phyloP scores from a whole-genome alignment of 352 stramenopile species.

The Phytophthora cactorum region DNA sequence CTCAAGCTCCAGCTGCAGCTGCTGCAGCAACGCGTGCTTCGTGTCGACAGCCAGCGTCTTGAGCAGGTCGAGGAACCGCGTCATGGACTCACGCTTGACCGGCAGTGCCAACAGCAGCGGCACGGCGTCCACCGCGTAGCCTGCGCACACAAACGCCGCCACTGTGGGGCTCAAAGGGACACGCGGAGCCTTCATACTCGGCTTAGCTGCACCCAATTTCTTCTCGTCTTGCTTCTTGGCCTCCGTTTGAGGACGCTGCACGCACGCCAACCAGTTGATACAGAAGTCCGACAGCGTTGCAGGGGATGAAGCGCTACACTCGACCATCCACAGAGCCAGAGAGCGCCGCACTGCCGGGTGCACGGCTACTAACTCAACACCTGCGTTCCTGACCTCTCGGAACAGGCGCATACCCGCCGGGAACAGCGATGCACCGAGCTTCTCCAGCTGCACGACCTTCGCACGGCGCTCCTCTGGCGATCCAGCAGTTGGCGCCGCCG shows the following conservation, averaged over 20 bases:
- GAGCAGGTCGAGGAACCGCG: slow-evolving; percentile 32
- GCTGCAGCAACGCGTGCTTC: slow-evolving; percentile 33
- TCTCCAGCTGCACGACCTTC: slow-evolving; percentile 28
- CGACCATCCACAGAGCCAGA: slow-evolving; percentile 26
- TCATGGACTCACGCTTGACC: slow-evolving; percentile 23
- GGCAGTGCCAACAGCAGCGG: slow-evolving; percentile 29
- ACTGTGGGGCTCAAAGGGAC: slow-evolving; percentile 29
- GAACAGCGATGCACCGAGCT: slow-evolving; percentile 29
- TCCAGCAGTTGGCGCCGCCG: slow-evolving; percentile 21
- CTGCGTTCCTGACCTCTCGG: slow-evolving; percentile 21
- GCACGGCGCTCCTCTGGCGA: slow-evolving; percentile 23
- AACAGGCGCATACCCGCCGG: slow-evolving; percentile 18
- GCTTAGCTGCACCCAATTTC: background rate
- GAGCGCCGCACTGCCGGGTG: slow-evolving; percentile 26
- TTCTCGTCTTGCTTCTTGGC: slow-evolving; percentile 9
- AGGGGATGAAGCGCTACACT: slow-evolving; percentile 15
- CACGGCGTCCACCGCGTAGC: slow-evolving; percentile 30
- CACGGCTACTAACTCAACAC: slow-evolving; percentile 13
- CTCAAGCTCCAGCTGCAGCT: slow-evolving; percentile 30
- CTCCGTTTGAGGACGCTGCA: slow-evolving; percentile 28
- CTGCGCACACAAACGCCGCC: slow-evolving; percentile 28
- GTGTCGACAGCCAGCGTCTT: slow-evolving; percentile 27
- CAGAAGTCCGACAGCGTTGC: slow-evolving; percentile 30
- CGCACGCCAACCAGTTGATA: slow-evolving; percentile 36
- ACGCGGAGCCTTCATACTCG: slow-evolving; percentile 1